Percentiles rank a stretch among this genome's conserved stretches.
These are phyloP conservation scores for Populus davidiana DNA, from an alignment of 345 rosid genomes.

Conservation along the genomic window DNA sequence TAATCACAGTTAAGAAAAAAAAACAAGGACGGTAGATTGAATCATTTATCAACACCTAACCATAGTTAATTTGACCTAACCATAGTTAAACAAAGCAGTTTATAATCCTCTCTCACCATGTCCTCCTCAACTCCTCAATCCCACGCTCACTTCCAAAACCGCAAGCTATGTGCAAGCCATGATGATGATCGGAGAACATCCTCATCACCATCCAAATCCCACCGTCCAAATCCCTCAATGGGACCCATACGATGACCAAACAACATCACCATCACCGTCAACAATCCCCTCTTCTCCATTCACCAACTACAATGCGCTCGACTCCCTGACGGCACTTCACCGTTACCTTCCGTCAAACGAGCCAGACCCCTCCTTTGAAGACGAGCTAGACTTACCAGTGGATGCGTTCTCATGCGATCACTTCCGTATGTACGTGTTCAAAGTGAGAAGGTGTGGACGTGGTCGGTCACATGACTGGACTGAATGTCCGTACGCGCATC, in stretches of 20 bases:
- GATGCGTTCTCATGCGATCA: conserved; percentile 32
- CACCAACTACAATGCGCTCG: conserved; percentile 33
- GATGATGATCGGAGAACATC: conserved; percentile 58
- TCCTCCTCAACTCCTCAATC: not conserved
- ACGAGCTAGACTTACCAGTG: conserved; percentile 14
- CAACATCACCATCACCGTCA: conserved; percentile 29
- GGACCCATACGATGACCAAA: conserved; percentile 47
- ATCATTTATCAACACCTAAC: conserved; percentile 19
- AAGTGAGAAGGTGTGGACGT: conserved; percentile 70
- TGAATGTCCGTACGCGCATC: conserved; percentile 86
- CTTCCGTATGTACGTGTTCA: conserved; percentile 83
- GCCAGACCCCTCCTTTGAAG: conserved; percentile 36
- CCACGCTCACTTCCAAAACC: not conserved
- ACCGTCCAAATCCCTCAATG: conserved; percentile 56
- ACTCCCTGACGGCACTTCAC: conserved; percentile 49
- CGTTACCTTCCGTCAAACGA: conserved; percentile 73
- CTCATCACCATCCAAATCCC: conserved; percentile 33
- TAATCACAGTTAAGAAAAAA: conserved; percentile 22
- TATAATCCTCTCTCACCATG: conserved; percentile 23
- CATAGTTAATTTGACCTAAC: conserved; percentile 36
- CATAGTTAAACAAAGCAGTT: conserved; percentile 35
- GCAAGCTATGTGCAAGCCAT: conserved; percentile 13
- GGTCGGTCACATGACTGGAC: conserved; percentile 89
- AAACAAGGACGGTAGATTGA: conserved; percentile 29
- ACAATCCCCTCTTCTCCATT: conserved; percentile 30